Evolutionary conservation across 1,284 basidiomycete species (phyloP), one percentile per base, ranked within the genome.

Genomic region (Marasmius fiardii): DNA sequence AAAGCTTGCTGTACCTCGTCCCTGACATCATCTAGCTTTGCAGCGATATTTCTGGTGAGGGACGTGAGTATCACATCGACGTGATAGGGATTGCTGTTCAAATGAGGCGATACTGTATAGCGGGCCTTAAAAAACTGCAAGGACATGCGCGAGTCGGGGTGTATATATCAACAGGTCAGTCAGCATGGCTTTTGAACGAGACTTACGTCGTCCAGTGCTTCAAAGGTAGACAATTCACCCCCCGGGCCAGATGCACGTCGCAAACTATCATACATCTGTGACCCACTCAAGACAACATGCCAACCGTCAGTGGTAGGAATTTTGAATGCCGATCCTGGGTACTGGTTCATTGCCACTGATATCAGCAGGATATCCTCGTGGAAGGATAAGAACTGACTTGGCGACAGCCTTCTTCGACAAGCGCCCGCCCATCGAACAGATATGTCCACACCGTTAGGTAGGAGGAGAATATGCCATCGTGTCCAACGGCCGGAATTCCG

Each of bases 401-500:
- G 24, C 18, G n/a, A 41, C 50, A 58, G 2, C 56, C 53, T 24
- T 57, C 56, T 23, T 55, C 21, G 18, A 55, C 3, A 4, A 55
- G 31, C 14, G 14, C n/a, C 23, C 20, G n/a, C 7, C 43, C 31
- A 18, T 35, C 28, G 1, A 18, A 34, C 1, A 55, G 2, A 18
- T 35, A 44, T 20, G 33, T 14, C 28, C 43, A 44, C 5, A 28
- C 43, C 16, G 41, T 44, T 14, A 48, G 8, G 26, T 53, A 57
- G 16, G 50, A 53, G 5, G 31, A 12, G 28, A 57, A 48, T 14
- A 54, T 20, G 23, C 55, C 52, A 47, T 41, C 26, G 7, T 34
- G 43, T 6, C 56, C 56, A 37, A 58, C 31, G 18, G 56, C 54
- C 24, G 56, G 56, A 33, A 54, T 48, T 2, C 5, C 37, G 4